Evolutionary conservation across 2,329 filamentous ascomycete genomes (phyloP), one percentile per base, ranked within the genome.

Genomic region (Ciborinia camelliae): DNA sequence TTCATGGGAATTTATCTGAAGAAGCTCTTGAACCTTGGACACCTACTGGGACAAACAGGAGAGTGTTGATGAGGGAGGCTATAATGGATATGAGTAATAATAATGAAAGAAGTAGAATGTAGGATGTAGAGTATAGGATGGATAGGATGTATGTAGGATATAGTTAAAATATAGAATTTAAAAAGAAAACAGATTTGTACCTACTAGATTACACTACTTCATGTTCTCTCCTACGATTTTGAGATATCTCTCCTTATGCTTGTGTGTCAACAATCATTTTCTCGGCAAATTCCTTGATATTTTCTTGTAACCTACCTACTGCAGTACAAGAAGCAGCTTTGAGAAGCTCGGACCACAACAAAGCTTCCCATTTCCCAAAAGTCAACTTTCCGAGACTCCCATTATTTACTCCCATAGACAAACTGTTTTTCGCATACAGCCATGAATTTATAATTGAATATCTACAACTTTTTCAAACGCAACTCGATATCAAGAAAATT

Each of bases 401-500:
- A 62, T 53, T 43, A 26, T 54, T 54, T 54, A 14, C 43, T 43
- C 32, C 23, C 30, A 32, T 39, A 54, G 12, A 12, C 26, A n/a
- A 41, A 43, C n/a, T 43, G 37, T 62, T 39, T 62, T 39, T 35
- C 35, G 26, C 59, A 62, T 15, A 43, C 59, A 45, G 26, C 9
- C 26, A 54, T 32, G 35, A 54, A 43, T 55, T 62, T 26, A 48
- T 59, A 32, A 59, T 59, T 47, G 14, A 28, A 47, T 20, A 59
- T 20, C 20, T 12, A 32, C 6, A 43, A 45, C 12, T 32, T 9
- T 23, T 23, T 4, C n/a, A 20, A 47, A 35, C 35, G 3, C 14
- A 26, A 37, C 12, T 23, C 20, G 14, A 23, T 59, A 59, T 8
- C 7, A 47, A 59, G 37, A 43, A 43, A 2, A 41, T 4, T 14